Base-by-base conservation (phyloP, 345 rosid species). In the Boechera retrofracta region DNA sequence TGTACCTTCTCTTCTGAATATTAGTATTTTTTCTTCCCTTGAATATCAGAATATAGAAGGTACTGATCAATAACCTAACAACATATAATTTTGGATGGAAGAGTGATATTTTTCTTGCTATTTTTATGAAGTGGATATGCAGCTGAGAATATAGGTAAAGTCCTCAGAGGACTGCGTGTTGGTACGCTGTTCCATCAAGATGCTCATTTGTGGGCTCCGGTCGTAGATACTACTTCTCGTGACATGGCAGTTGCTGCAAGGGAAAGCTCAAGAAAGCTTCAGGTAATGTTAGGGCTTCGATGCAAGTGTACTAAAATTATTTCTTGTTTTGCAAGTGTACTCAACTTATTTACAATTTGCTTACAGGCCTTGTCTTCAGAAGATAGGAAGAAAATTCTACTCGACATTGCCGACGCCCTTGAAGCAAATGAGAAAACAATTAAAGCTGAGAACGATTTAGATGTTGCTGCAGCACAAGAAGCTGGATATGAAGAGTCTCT, bases 191-290 rank as follows among this genome's bases (percentile, higher is more conserved):
- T 96, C 86, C 98, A 96, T 74, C 77, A 83, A 81, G 90, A 93
- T 81, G 92, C 98, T 45, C 90, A 89, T 81, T 53, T 87, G 63
- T 93, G 91, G 94, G 81, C 72, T 56, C 82, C 85, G 7, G 58
- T 69, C 53, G 79, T 82, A 65, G 98, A 87, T 71, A 77, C 85
- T 61, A 67, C 84, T 70, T 88, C 87, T 10, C 87, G 88, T 52
- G 91, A 88, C 28, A 91, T 93, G 99, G 98, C 98, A 76, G 88
- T 89, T 74, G 93, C 92, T 55, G 97, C 98, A 61, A 89, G 96
- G 84, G 99, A 96, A 57, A 82, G 97, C 82, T 89, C 99, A 52
- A 87, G 97, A 77, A 79, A 81, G 75, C 97, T 93, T 80, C 98
- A 96, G 97, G 99, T 96, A 80, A 63, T 62, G 38, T 69, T 48